Evolutionary conservation across 805 yeast species (phyloP).

Genomic region (Teunomyces stri): DNA sequence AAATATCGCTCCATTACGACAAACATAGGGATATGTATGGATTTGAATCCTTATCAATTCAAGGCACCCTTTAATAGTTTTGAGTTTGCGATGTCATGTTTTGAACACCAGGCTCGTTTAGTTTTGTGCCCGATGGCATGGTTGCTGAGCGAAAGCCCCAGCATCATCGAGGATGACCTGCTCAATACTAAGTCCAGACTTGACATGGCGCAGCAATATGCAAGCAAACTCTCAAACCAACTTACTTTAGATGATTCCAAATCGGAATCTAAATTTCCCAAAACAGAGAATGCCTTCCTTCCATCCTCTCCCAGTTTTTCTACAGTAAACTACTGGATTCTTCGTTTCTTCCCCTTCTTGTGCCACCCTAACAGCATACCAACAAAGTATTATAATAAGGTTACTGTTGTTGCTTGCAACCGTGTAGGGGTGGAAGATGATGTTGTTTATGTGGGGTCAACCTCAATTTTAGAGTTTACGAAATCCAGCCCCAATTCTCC

Average conservation of each 20-base stretch:
- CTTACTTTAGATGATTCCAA: neutral
- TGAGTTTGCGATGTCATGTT: constrained; percentile 64
- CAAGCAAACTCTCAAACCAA: neutral
- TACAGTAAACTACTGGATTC: constrained; percentile 71
- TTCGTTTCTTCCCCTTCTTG: constrained; percentile 64
- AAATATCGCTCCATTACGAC: constrained; percentile 22
- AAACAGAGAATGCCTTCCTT: constrained; percentile 8
- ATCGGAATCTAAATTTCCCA: constrained; percentile 10
- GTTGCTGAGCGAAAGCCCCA: constrained; percentile 57
- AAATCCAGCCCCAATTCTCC: constrained; percentile 23
- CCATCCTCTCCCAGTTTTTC: constrained; percentile 42
- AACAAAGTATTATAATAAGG: constrained; percentile 20
- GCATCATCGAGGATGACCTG: constrained; percentile 12
- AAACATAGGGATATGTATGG: constrained; percentile 91
- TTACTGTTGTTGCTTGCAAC: constrained; percentile 57
- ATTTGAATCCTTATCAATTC: constrained; percentile 82
- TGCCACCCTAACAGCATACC: constrained; percentile 29
- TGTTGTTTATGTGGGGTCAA: constrained; percentile 66
- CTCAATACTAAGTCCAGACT: constrained; percentile 5
- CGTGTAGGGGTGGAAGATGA: constrained; percentile 76
- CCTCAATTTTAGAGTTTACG: constrained; percentile 54
- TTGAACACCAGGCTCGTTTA: constrained; percentile 47
- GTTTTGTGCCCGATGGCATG: constrained; percentile 85
- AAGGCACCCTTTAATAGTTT: constrained; percentile 71
- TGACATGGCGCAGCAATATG: neutral